Evolutionary conservation across 371 early-diverging fungal genomes (phyloP), one percentile per base, ranked within the genome.

Genomic region (Globomyces sp.): DNA sequence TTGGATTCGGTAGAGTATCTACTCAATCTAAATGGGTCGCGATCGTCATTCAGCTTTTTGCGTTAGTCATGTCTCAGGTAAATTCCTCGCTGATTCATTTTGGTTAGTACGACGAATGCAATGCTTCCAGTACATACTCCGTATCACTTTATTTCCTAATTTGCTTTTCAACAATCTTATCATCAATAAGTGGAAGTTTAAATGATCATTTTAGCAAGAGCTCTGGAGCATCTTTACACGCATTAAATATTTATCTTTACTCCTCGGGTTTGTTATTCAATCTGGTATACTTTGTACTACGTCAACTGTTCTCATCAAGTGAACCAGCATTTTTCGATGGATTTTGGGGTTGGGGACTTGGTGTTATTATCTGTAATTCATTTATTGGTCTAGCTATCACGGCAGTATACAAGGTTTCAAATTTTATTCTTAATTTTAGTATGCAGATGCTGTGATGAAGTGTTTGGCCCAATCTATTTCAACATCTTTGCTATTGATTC

Each of bases 401-500:
- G 5, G 55, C 55, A 8, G 55, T 55, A n/a, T 55, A 55, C 55
- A 55, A 55, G 55, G 11, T 13, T n/a, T 11, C 36, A 24, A 36
- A 55, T n/a, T 11, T 36, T 36, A 36, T 55, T n/a, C 13, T 55
- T 9, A 55, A 24, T 24, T 24, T 24, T 24, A 24, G 55, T 55
- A 55, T n/a, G 55, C 36, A 24, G 55, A 55, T n/a, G 55, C 55
- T 36, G 55, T 55, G 10, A 36, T 55, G 6, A 55, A 55, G 55
- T 8, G 8, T 8, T 36, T 55, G 1, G 55, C 55, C 5, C 55
- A 55, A 55, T 55, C 55, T 10, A 6, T n/a, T 8, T 4, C 55
- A 24, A 55, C 55, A 55, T 11, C 55, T 9, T 10, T 36, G 9
- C 39, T 55, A 5, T 36, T 55, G 24, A 55, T 55, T 9, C 8